Conservation (phyloP, 768 basidiomycete genomes). For the Boletellus ananiceps region DNA sequence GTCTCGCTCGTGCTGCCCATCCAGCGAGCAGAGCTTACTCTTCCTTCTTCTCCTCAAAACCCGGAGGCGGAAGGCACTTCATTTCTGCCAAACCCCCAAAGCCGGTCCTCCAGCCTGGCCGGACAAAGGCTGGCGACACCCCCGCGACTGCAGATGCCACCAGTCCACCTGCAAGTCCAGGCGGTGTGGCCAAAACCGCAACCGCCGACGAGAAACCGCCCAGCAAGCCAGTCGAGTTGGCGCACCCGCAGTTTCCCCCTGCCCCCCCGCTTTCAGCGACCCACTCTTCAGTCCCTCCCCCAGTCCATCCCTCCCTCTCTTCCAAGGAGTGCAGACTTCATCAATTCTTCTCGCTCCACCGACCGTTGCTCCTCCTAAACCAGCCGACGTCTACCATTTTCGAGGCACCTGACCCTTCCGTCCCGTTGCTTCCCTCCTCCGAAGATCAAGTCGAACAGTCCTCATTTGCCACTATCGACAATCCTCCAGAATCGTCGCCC, state of each 20-base stretch:
- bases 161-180: conserved; percentile 14
- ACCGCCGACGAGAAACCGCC: conserved; percentile 26
- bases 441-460: conserved; percentile 24
- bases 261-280: conserved; percentile 7
- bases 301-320: conserved; percentile 52
- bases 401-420: conserved; percentile 28
- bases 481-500: conserved; percentile 45
- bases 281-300: conserved; percentile 11
- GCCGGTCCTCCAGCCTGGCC: conserved; percentile 35
- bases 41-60: conserved; percentile 75
- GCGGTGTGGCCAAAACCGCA: conserved; percentile 12
- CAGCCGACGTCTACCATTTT: conserved; percentile 58
- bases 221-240: conserved; percentile 20
- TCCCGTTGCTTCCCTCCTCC: conserved; percentile 16
- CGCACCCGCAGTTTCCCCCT: conserved; percentile 17
- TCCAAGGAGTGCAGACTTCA: conserved; percentile 74
- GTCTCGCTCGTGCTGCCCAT: conserved; percentile 45
- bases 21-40: conserved; percentile 60
- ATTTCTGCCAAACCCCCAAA: conserved; percentile 67
- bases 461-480: conserved; percentile 32
- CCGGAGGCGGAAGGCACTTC: conserved; percentile 71
- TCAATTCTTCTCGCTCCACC: conserved; percentile 80
- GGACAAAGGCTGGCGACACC: conserved; percentile 38
- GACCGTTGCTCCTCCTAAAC: conserved; percentile 68
- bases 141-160: conserved; percentile 32